phyloP scores from a whole-genome alignment of 148 eudicot species.

The Vaccinium darrowii region DNA sequence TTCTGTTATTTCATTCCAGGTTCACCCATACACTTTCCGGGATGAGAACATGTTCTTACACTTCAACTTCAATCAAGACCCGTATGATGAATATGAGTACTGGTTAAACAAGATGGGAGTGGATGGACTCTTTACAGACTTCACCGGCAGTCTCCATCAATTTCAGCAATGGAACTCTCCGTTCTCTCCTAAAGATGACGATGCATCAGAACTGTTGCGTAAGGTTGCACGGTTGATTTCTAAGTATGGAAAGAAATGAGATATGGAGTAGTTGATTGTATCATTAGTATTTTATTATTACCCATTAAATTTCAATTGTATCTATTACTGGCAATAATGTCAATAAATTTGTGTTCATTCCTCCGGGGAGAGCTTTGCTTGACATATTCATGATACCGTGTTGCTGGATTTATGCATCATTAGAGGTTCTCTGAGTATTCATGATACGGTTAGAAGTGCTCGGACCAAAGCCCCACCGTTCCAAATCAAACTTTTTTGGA shows the following conservation, averaged over 20 bases:
- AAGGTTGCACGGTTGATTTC: slow-evolving; percentile 52
- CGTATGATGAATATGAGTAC: slow-evolving; percentile 66
- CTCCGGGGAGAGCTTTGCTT: not conserved
- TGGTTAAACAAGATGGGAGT: slow-evolving; percentile 84
- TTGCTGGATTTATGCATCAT: not conserved
- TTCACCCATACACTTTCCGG: slow-evolving; percentile 89
- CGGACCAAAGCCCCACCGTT: too few relatives aligned
- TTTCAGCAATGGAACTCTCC: slow-evolving; percentile 78
- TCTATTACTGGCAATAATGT: not conserved
- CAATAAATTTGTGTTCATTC: not conserved
- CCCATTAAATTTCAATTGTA: not conserved
- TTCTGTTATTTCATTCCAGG: slow-evolving; percentile 41
- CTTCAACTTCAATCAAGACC: slow-evolving; percentile 76
- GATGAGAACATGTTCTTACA: slow-evolving; percentile 75
- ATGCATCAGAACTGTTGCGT: slow-evolving; percentile 39
- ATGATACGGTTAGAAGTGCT: too few relatives aligned
- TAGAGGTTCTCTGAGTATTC: not conserved
- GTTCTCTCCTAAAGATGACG: slow-evolving; percentile 24
- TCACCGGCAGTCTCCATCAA: slow-evolving; percentile 80
- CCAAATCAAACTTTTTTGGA: too few relatives aligned
- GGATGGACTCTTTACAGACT: slow-evolving; percentile 92
- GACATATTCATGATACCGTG: not conserved
- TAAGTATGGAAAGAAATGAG: slow-evolving; percentile 20
- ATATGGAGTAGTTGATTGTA: not conserved
- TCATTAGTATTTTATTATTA: not conserved